These are phyloP conservation scores for Sclerotinia trifoliorum DNA, from an alignment of 2,329 filamentous ascomycete species.

Conservation along the genomic window DNA sequence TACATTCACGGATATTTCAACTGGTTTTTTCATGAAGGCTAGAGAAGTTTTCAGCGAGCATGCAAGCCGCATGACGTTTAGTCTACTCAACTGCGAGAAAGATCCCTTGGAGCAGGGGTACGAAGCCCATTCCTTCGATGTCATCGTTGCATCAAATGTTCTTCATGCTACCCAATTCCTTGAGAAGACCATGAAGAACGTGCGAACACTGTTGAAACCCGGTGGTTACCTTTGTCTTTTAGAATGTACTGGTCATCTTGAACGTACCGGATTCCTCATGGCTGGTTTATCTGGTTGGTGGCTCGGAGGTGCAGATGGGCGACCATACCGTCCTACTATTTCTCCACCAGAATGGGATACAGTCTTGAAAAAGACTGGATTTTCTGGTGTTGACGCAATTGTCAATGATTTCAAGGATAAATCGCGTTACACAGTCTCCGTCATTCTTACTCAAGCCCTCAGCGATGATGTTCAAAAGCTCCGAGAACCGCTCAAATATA, in stretches of 20 bases:
- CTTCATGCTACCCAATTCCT: slow-evolving; percentile 33
- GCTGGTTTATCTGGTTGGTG: slow-evolving; percentile 19
- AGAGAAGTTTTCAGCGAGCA: slow-evolving; percentile 19
- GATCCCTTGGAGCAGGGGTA: slow-evolving; percentile 17
- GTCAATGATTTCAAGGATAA: slow-evolving; percentile 14
- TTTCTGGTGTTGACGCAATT: slow-evolving; percentile 22
- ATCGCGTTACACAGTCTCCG: slow-evolving; percentile 10
- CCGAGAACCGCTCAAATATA: slow-evolving; percentile 11
- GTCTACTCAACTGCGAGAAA: slow-evolving; percentile 4
- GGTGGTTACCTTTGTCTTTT: slow-evolving; percentile 28
- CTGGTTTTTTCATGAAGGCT: slow-evolving; percentile 43
- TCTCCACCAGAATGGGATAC: slow-evolving; percentile 22
- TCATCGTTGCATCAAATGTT: slow-evolving; percentile 34
- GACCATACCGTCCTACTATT: slow-evolving; percentile 29
- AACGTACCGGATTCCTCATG: slow-evolving; percentile 7
- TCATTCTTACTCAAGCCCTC: slow-evolving; percentile 21
- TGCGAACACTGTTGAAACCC: slow-evolving; percentile 30
- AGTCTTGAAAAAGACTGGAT: slow-evolving; percentile 20
- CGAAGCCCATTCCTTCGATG: slow-evolving; percentile 23
- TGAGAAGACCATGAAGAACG: slow-evolving; percentile 27
- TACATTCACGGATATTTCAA: slow-evolving; percentile 34
- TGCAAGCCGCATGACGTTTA: slow-evolving; percentile 11
- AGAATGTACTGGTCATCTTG: slow-evolving; percentile 13
- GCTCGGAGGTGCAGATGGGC: slow-evolving; percentile 32
- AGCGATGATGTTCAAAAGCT: slow-evolving; percentile 23